phyloP scores from a whole-genome alignment of 345 rosid species.

The Rhizophora apiculata region DNA sequence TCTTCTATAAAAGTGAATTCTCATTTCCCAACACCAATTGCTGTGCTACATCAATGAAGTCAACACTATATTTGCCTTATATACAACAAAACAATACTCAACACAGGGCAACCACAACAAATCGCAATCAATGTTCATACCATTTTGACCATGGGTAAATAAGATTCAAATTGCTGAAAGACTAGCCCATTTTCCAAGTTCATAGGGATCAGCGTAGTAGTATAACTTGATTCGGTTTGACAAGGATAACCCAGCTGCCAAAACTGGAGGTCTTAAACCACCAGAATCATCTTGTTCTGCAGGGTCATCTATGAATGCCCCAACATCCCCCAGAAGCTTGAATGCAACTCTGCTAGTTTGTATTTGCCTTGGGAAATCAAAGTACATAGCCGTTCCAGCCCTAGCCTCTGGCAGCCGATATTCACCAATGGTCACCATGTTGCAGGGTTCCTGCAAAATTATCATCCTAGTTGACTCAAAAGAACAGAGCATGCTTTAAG shows the following conservation, averaged over 20 bases:
- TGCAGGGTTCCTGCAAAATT: conserved; percentile 56
- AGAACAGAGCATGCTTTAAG: not conserved
- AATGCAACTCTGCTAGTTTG: conserved; percentile 60
- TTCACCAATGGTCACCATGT: conserved; percentile 74
- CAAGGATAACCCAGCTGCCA: conserved; percentile 73
- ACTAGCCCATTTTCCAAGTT: conserved; percentile 87
- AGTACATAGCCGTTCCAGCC: conserved; percentile 78
- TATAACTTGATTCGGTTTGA: conserved; percentile 63
- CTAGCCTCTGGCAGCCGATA: conserved; percentile 75
- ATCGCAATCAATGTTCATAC: conserved; percentile 9
- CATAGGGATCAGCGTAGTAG: conserved; percentile 70
- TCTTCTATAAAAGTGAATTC: conserved; percentile 1
- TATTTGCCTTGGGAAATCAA: conserved; percentile 64
- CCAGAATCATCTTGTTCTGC: conserved; percentile 63
- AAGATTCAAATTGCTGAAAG: conserved; percentile 53
- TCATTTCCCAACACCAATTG: conserved; percentile 7
- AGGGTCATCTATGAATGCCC: conserved; percentile 70
- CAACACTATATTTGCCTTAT: conserved; percentile 11
- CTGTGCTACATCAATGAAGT: conserved; percentile 13
- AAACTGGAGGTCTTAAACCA: conserved; percentile 32
- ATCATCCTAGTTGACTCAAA: conserved; percentile 6
- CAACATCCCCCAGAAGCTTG: conserved; percentile 74
- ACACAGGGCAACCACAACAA: conserved; percentile 4
- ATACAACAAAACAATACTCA: conserved; percentile 23
- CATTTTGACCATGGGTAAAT: not conserved